Evolutionary conservation across 768 basidiomycete species (phyloP).

Genomic region (Amylocystis lapponica): DNA sequence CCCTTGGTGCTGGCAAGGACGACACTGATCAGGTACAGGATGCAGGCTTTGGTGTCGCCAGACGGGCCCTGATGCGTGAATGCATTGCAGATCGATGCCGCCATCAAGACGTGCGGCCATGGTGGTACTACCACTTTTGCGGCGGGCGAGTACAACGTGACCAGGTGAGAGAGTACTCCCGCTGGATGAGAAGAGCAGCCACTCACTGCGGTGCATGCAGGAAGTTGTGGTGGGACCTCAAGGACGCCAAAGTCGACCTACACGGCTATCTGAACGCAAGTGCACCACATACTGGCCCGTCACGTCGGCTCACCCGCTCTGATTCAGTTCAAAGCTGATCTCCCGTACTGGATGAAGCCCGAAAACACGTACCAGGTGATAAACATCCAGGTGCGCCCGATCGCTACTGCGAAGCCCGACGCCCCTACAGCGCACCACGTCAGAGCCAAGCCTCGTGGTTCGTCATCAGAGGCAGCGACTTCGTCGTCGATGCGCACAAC

Average conservation of each 20-base stretch:
- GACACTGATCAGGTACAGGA: slow-evolving; percentile 20
- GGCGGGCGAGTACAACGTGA: slow-evolving; percentile 45
- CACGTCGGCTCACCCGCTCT: too few relatives aligned
- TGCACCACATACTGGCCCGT: background rate
- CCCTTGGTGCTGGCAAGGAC: slow-evolving; percentile 18
- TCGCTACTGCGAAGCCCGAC: too few relatives aligned
- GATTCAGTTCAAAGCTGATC: slow-evolving; percentile 45
- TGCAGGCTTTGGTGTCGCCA: background rate
- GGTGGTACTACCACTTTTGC: slow-evolving; percentile 41
- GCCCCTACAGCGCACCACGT: background rate
- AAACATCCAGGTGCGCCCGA: slow-evolving; percentile 45
- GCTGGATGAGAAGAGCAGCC: too few relatives aligned
- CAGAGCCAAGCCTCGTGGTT: slow-evolving; percentile 63
- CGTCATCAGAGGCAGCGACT: slow-evolving; percentile 51
- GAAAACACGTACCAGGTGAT: slow-evolving; percentile 54
- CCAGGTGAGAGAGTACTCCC: slow-evolving; percentile 29
- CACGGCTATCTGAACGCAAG: slow-evolving; percentile 37
- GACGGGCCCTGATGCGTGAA: background rate
- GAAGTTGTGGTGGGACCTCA: slow-evolving; percentile 52
- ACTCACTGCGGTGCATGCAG: slow-evolving; percentile 16
- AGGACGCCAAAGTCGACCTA: slow-evolving; percentile 38
- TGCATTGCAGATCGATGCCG: slow-evolving; percentile 36
- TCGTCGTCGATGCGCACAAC: slow-evolving; percentile 48
- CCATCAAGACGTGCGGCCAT: slow-evolving; percentile 44
- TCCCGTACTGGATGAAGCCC: slow-evolving; percentile 50